Evolutionary conservation across 176 grass and related monocot genomes (phyloP), one percentile per base, ranked within the genome.

Genomic region (Tuctoria greenei): DNA sequence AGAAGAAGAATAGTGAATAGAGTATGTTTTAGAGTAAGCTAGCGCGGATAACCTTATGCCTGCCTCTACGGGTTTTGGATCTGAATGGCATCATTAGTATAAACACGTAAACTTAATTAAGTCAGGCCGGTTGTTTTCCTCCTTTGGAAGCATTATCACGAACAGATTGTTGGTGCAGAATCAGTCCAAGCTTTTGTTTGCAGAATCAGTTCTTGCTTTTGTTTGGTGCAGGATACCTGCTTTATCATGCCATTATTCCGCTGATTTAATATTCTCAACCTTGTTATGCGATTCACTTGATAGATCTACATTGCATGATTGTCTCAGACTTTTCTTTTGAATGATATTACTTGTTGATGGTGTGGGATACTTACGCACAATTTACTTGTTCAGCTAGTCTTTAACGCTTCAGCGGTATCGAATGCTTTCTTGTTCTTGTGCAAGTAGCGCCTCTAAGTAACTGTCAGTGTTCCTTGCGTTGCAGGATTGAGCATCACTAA

Each of bases 381-480:
- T 12, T 18, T 67, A 61, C 51, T 44, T 27, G 21, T 60, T 76
- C 16, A 61, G 64, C 47, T 20, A 75, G 26, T 39, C 71, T 58
- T 35, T n/a, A 67, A 68, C 12, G 66, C 55, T 47, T 61, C 61
- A 50, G 28, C 73, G 34, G 12, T 60, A n/a, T 8, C 41, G 54
- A 17, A 17, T 69, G 39, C 39, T n/a, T 61, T 69, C 21, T 82
- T 78, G 67, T 88, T 88, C 54, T 82, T 84, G 80, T 66, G 62
- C 66, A 76, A 81, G 46, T 81, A 41, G 3, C 49, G 6, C 44
- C 47, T 17, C 6, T 66, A 24, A 61, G 2, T 65, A 45, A 82
- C 41, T 64, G 16, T 31, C 31, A 31, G 31, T 73, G 55, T 62
- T 50, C 18, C 44, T 38, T 60, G 1, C 2, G 45, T 64, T 80